These are phyloP conservation scores for Yamadazyma atlantica DNA, from an alignment of 1,139 yeast genomes.

Conservation along the genomic window DNA sequence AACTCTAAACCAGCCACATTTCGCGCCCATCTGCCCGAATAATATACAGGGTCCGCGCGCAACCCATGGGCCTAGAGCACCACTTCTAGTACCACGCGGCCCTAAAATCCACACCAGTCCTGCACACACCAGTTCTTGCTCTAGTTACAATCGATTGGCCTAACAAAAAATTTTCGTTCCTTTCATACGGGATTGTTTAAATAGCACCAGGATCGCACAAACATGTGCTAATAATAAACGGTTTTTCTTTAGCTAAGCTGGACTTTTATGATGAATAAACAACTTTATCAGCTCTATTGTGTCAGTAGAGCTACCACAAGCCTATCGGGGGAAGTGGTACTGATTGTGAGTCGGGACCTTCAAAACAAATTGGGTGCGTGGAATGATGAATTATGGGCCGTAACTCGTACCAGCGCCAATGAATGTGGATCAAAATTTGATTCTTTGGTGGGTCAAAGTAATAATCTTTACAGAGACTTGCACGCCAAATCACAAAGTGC, in stretches of 20 bases:
- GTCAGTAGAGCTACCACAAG: constrained; percentile 8
- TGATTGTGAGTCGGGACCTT: constrained; percentile 5
- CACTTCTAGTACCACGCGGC: not conserved
- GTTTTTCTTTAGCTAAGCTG: not conserved
- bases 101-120: not conserved
- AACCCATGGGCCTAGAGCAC: too few relatives aligned
- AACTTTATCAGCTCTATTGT: constrained; percentile 9
- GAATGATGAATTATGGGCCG: not conserved
- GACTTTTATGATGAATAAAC: constrained; percentile 7
- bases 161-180: constrained; percentile 1
- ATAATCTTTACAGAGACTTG: constrained; percentile 8
- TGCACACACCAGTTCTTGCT: too few relatives aligned
- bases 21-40: not conserved
- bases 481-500: constrained; percentile 6
- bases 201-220: not conserved
- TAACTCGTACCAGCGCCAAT: not conserved
- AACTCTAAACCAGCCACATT: not conserved
- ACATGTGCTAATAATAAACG: too few relatives aligned
- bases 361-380: not conserved
- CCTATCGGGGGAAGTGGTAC: constrained; percentile 4
- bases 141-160: too few relatives aligned
- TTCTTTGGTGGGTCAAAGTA: not conserved
- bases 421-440: not conserved
- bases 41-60: too few relatives aligned
- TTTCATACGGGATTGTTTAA: constrained; percentile 1